phyloP scores from a whole-genome alignment of 352 stramenopile species.

The Chrysophaeum taylorii region DNA sequence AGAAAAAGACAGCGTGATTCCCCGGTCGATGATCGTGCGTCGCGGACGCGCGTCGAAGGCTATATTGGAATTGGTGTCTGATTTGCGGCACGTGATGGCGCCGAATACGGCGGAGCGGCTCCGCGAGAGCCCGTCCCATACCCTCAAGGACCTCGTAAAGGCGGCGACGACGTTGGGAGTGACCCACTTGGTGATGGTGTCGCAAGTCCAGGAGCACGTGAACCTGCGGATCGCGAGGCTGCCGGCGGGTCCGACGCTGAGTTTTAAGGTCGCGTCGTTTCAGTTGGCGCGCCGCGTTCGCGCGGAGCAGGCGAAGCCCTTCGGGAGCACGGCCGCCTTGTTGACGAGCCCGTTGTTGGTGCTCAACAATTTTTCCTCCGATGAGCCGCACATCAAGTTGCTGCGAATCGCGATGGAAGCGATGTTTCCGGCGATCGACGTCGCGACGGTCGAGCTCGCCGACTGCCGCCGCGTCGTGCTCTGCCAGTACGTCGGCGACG shows the following conservation, averaged over 20 bases:
- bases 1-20: constrained; percentile 37
- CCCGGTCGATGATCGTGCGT: constrained; percentile 40
- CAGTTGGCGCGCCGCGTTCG: constrained; percentile 80
- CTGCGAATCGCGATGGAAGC: constrained; percentile 98
- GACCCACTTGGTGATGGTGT: constrained; percentile 92
- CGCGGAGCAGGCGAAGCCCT: constrained; percentile 70
- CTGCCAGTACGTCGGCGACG: constrained; percentile 85
- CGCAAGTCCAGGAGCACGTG: constrained; percentile 70
- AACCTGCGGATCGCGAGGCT: constrained; percentile 84
- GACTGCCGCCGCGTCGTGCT: constrained; percentile 92
- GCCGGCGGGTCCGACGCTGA: constrained; percentile 82
- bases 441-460: constrained; percentile 81
- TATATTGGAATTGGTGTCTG: constrained; percentile 69
- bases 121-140: constrained; percentile 44
- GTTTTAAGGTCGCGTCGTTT: constrained; percentile 75
- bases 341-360: constrained; percentile 85
- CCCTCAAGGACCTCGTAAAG: constrained; percentile 45
- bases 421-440: constrained; percentile 97
- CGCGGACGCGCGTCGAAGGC: background rate
- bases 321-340: constrained; percentile 69
- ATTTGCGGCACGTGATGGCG: constrained; percentile 84
- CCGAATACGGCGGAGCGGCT: constrained; percentile 84
- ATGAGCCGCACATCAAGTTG: constrained; percentile 69
- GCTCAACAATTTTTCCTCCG: constrained; percentile 92
- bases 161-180: constrained; percentile 81